These are phyloP conservation scores for Lichina pygmaea DNA, from an alignment of 495 filamentous ascomycete genomes.

Conservation along the genomic window DNA sequence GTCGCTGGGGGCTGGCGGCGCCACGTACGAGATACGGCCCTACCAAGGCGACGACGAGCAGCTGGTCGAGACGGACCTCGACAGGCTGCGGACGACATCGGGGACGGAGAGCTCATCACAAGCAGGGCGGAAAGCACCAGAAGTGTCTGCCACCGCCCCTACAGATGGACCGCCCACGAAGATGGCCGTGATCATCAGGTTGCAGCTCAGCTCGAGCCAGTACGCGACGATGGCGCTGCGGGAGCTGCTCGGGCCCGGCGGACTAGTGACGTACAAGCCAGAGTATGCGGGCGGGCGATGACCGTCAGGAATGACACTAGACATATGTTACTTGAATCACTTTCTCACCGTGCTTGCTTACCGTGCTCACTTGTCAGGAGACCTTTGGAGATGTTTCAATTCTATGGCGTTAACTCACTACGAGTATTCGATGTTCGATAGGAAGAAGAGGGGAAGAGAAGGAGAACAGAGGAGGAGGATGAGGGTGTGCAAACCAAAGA, in stretches of 20 bases:
- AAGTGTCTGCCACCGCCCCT: not conserved
- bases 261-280: slow-evolving; percentile 32
- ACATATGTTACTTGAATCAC: too few relatives aligned
- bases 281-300: slow-evolving; percentile 26
- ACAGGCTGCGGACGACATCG: slow-evolving; percentile 13
- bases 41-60: slow-evolving; percentile 54
- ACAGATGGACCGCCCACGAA: slow-evolving; percentile 16
- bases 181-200: slow-evolving; percentile 60
- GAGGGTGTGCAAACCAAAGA: too few relatives aligned
- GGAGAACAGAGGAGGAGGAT: too few relatives aligned
- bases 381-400: too few relatives aligned
- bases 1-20: slow-evolving; percentile 18
- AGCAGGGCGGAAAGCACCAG: not conserved
- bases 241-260: slow-evolving; percentile 49
- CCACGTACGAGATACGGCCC: slow-evolving; percentile 26
- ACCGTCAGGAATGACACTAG: not conserved
- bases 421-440: too few relatives aligned
- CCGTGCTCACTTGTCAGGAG: too few relatives aligned
- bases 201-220: slow-evolving; percentile 62
- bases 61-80: slow-evolving; percentile 63
- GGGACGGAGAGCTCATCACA: not conserved
- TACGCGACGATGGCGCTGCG: slow-evolving; percentile 88
- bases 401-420: too few relatives aligned
- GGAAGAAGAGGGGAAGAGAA: too few relatives aligned
- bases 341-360: too few relatives aligned